Evolutionary conservation across 225 moss, liverwort and hornwort genomes (phyloP), one percentile per base, ranked within the genome.

Genomic region (Polytrichum formosum): DNA sequence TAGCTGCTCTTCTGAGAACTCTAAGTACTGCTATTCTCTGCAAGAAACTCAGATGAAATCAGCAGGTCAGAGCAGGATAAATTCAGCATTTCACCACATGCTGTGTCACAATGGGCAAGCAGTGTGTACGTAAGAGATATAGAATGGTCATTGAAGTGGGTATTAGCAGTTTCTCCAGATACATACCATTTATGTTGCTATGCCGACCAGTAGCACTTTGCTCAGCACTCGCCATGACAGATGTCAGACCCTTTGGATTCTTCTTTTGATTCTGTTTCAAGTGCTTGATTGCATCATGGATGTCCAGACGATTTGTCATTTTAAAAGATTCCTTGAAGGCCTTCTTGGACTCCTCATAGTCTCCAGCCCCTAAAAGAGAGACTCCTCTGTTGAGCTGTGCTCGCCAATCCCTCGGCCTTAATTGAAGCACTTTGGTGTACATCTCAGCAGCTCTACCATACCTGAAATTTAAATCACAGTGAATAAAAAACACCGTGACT

Each of bases 271-370:
- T 90, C 70, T 92, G 85, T 78, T 98, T 98, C 67, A 94, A 82
- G 71, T 92, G 89, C 85, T 86, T 84, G 68, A 98, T 83, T 55
- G 94, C 94, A 75, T 94, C 97, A 59, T 92, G 92, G 63, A 98
- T 89, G 71, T 98, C 97, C 71, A 98, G 83, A 71, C 97, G 92
- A 67, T 94, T 94, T 2, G 92, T 98, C 72, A 88, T 88, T 72
- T 91, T 90, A 70, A 98, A 98, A 22, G 97, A 91, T 73, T 98
- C 97, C 75, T 94, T 98, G 27, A 98, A 78, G 55, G 97, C 92
- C 69, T 85, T 92, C 77, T 77, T 98, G 18, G 94, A 89, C 72
- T 90, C 83, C 69, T 98, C 94, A 56, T 82, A 85, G 58, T 94
- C 91, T 54, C 92, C 97, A 69, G 82, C 86, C 78, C 97, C 97